Evolutionary conservation across 2,329 filamentous ascomycete species (phyloP), one percentile per base, ranked within the genome.

Genomic region (Cladosporium halotolerans): DNA sequence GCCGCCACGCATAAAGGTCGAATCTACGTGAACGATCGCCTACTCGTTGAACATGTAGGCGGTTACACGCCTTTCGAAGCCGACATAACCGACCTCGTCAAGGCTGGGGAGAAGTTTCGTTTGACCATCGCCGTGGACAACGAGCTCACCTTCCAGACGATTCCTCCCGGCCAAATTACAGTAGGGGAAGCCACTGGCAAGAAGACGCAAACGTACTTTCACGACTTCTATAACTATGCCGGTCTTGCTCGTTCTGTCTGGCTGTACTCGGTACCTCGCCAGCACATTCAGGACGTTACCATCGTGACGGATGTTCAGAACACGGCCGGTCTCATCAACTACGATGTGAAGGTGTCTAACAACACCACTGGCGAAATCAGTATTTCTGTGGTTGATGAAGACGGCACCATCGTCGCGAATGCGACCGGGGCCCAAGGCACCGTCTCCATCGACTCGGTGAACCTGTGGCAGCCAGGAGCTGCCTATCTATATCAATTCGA

Each of bases 161-260:
- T 53, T 9, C 50, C 50, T 11, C 50, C 50, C 28, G 50, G 50
- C 9, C 41, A 28, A 16, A 34, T 53, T 8, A n/a, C 18, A 13
- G 33, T 40, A 1, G 31, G 19, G 9, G 18, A 32, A 31, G 8
- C 6, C 3, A 53, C 42, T 13, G 50, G 50, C 19, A 34, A 45
- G 14, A 45, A 40, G 28, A 45, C 13, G 4, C 50, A 53, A 16
- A 46, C 34, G 2, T 53, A 53, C 33, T 28, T 39, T 10, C 50
- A 53, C 23, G 50, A 53, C 18, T 53, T 53, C 43, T 53, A 53
- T 23, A 53, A 53, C 23, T 53, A 53, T 7, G 42, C 50, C 18
- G 42, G 50, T 2, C 42, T 53, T 7, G 50, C 50, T 32, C 33
- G 50, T 6, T 53, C 50, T 11, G 50, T 53, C 10, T 53, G 50